Conservation (phyloP, 2,329 filamentous ascomycete genomes). For the Penicillium polonicum region DNA sequence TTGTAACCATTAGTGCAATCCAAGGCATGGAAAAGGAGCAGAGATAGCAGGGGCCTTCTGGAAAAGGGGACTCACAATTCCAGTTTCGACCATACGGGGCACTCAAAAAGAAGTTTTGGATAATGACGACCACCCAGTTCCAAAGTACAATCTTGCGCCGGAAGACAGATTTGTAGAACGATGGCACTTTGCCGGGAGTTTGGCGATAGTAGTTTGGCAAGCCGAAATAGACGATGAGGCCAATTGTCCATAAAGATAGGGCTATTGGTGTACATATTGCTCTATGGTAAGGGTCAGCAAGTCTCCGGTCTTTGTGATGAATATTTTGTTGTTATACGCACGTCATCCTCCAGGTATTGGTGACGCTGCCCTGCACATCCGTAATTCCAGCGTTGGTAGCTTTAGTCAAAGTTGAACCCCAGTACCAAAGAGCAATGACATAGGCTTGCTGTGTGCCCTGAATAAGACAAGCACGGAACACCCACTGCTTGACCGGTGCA, state of each 20-base stretch:
- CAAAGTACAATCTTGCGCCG: conserved; percentile 65
- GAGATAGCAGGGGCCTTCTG: fast-evolving
- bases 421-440: conserved; percentile 65
- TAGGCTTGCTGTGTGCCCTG: conserved; percentile 68
- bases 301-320: background rate
- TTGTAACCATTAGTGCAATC: background rate
- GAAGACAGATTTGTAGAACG: conserved; percentile 62
- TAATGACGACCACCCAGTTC: conserved; percentile 63
- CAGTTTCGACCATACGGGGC: conserved; percentile 67
- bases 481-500: conserved; percentile 63
- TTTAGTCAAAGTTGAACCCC: conserved; percentile 58
- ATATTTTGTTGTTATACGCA: conserved; percentile 20
- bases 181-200: conserved; percentile 61
- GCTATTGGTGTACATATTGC: conserved; percentile 60
- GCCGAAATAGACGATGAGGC: conserved; percentile 57
- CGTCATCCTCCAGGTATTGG: conserved; percentile 48
- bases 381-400: conserved; percentile 45
- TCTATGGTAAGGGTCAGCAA: conserved; percentile 29
- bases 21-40: background rate
- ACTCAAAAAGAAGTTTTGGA: conserved; percentile 68
- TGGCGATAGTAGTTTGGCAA: conserved; percentile 67
- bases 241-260: conserved; percentile 57
- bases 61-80: conserved; percentile 47
- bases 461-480: conserved; percentile 65
- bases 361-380: conserved; percentile 37